A percentile compares a stretch with the other conserved stretches of the same genome.
Conservation (phyloP, 305 asterid genomes). For the Euphrasia arctica region DNA sequence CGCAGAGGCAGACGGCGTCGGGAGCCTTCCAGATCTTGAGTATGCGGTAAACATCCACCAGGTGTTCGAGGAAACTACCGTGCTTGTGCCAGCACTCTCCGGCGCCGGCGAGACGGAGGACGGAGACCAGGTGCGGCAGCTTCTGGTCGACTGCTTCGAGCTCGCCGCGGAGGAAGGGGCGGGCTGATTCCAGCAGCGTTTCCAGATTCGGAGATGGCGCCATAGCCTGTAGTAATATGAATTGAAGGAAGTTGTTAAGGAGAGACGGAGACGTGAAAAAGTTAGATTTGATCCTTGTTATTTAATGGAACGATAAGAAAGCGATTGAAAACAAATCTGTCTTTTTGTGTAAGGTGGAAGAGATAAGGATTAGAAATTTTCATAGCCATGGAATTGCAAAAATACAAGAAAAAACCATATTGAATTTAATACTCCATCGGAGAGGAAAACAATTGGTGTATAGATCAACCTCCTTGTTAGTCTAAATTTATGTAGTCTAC, state of each 20-base stretch:
- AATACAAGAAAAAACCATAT: no score
- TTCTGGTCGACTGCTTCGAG: conserved; percentile 44
- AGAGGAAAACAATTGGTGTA: no score
- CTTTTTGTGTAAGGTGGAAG: no score
- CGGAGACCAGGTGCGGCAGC: conserved; percentile 60
- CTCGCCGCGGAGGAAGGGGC: conserved; percentile 78
- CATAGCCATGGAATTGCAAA: no score
- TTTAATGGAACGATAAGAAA: no score
- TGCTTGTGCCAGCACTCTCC: conserved; percentile 96
- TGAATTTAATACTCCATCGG: no score
- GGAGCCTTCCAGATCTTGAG: conserved; percentile 79
- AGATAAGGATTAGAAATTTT: no score
- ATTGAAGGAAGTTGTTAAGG: neutral
- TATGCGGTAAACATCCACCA: conserved; percentile 60
- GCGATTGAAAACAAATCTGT: no score
- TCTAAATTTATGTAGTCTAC: no score
- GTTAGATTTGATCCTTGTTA: neutral
- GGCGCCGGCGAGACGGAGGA: conserved; percentile 66
- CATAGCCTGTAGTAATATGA: neutral
- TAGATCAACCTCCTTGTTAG: no score
- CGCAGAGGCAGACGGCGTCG: conserved; percentile 69
- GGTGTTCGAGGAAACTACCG: conserved; percentile 75
- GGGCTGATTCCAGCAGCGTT: conserved; percentile 46
- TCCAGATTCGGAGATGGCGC: conserved; percentile 23
- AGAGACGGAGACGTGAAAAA: neutral